Percentiles rank a stretch among this genome's conserved stretches.
These are phyloP conservation scores for Hanseniaspora pseudoguilliermondii DNA, from an alignment of 805 yeast species.

Conservation along the genomic window DNA sequence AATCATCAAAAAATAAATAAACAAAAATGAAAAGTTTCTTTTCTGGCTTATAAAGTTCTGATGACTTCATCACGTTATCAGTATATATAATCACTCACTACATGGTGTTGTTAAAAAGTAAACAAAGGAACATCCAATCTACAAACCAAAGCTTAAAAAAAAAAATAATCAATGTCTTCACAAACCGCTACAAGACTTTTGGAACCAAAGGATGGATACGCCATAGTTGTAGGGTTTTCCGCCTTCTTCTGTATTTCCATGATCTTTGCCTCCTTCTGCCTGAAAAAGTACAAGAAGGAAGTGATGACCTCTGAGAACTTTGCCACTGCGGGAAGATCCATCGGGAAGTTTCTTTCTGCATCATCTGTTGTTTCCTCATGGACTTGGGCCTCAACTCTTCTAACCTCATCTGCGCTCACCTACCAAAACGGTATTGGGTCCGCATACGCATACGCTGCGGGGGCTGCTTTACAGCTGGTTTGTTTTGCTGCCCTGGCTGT, in stretches of 20 bases:
- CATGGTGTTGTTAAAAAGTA: too few species aligned
- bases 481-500: slow-evolving; percentile 79
- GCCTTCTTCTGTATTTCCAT: slow-evolving; percentile 64
- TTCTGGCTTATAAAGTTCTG: too few species aligned
- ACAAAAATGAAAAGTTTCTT: too few species aligned
- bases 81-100: too few species aligned
- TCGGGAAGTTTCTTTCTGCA: slow-evolving; percentile 70
- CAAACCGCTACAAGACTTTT: slow-evolving; percentile 11
- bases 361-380: slow-evolving; percentile 88
- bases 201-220: slow-evolving; percentile 44
- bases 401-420: slow-evolving; percentile 66
- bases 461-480: slow-evolving; percentile 81
- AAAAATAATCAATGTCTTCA: background rate
- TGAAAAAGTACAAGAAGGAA: slow-evolving; percentile 71
- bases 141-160: background rate
- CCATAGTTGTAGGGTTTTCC: slow-evolving; percentile 80
- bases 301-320: slow-evolving; percentile 87
- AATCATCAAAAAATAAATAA: too few species aligned
- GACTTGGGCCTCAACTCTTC: slow-evolving; percentile 83
- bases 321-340: slow-evolving; percentile 83
- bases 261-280: slow-evolving; percentile 58
- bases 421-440: slow-evolving; percentile 70
- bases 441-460: slow-evolving; percentile 75
- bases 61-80: too few species aligned
- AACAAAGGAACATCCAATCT: background rate